Percentiles rank a stretch among this genome's conserved stretches.
phyloP scores from a whole-genome alignment of 2,329 filamentous ascomycete species.

The Cladosporium sp. region DNA sequence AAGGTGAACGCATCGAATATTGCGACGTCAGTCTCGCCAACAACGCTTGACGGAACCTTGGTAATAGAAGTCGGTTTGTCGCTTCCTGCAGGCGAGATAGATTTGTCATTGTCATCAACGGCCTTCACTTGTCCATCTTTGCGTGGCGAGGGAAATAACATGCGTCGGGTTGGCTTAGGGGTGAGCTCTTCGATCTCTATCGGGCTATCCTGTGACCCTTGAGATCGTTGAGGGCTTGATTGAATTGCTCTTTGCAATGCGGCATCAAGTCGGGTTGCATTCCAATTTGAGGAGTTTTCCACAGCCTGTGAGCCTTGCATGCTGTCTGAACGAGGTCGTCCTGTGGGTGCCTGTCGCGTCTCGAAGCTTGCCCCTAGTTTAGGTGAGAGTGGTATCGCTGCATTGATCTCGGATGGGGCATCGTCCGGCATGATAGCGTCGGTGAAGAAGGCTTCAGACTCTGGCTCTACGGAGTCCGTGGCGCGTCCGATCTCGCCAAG shows the following conservation, averaged over 20 bases:
- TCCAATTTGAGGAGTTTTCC: slow-evolving; percentile 30
- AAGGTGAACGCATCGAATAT: slow-evolving; percentile 36
- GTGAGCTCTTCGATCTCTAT: slow-evolving; percentile 52
- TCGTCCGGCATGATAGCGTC: slow-evolving; percentile 27
- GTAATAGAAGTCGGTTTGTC: not conserved
- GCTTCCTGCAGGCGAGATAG: slow-evolving; percentile 11
- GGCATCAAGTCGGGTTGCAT: slow-evolving; percentile 24
- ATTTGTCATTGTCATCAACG: slow-evolving; percentile 52
- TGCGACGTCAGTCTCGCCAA: slow-evolving; percentile 19
- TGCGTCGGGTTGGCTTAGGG: slow-evolving; percentile 61
- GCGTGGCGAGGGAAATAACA: slow-evolving; percentile 73
- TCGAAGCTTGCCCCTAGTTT: not conserved
- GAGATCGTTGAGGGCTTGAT: slow-evolving; percentile 56
- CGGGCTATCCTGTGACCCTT: slow-evolving; percentile 43
- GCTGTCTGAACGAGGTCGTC: slow-evolving; percentile 46
- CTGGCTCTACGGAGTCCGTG: slow-evolving; percentile 29
- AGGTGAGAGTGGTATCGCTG: not conserved
- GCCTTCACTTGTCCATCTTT: slow-evolving; percentile 61
- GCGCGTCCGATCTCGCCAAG: slow-evolving; percentile 12
- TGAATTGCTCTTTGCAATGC: slow-evolving; percentile 54
- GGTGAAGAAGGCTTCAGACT: slow-evolving; percentile 30
- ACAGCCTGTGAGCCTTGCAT: slow-evolving; percentile 36
- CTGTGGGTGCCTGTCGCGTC: slow-evolving; percentile 16
- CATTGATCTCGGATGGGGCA: not conserved
- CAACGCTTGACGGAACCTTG: slow-evolving; percentile 1